phyloP scores from a whole-genome alignment of 805 yeast genomes.

The Candida rishiriensis region DNA sequence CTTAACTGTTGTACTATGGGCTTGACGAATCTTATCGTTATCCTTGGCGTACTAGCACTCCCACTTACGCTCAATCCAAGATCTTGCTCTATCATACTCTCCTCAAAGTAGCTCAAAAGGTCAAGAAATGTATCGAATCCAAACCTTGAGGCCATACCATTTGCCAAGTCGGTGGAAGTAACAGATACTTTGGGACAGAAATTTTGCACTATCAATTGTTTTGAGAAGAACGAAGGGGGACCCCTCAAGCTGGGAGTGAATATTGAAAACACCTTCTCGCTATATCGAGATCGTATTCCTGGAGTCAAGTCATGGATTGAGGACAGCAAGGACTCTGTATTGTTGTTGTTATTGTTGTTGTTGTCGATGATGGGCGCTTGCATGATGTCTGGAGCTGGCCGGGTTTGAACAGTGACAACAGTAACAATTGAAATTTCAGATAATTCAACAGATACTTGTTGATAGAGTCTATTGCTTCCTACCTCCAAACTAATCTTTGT shows the following conservation, averaged over 20 bases:
- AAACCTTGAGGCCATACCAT: constrained; percentile 16
- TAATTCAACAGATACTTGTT: no score
- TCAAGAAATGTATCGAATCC: constrained; percentile 18
- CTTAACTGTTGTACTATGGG: constrained; percentile 22
- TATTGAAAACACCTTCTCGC: constrained; percentile 13
- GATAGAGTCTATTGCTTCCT: no score
- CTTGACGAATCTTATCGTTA: constrained; percentile 25
- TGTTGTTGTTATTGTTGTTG: no score
- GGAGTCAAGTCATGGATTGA: constrained; percentile 9
- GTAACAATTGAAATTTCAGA: no score
- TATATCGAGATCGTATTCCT: constrained; percentile 17
- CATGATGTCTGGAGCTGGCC: no score
- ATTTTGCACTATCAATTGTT: constrained; percentile 25
- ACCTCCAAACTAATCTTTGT: no score
- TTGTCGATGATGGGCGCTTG: no score
- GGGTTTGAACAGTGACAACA: no score
- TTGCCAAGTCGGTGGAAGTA: constrained; percentile 20
- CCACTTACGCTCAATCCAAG: constrained; percentile 5
- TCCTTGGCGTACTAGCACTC: constrained; percentile 7
- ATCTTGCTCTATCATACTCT: constrained; percentile 18
- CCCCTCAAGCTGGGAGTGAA: constrained; percentile 24
- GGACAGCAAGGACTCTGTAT: not conserved
- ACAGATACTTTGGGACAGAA: constrained; percentile 32
- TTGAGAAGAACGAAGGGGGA: constrained; percentile 23
- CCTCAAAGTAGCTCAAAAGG: constrained; percentile 27